Base-by-base conservation (phyloP, 106 monocot genomes). In the Dioscorea alata region DNA sequence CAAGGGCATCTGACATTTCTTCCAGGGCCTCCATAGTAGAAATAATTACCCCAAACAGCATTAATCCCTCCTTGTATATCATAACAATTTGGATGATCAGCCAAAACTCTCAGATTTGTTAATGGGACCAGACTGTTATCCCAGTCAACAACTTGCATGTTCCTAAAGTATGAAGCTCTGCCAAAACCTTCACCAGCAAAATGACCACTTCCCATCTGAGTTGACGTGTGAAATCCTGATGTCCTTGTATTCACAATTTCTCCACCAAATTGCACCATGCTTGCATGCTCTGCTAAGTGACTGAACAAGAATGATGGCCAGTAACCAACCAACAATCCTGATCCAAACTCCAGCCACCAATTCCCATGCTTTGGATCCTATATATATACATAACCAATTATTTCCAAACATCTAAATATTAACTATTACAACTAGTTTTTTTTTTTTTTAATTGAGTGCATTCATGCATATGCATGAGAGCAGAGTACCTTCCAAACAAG, bases 201-300 rank as follows among this genome's bases (percentile, higher is more conserved):
- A 60, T 87, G 96, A 13, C 96, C 96, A 42, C 92, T 92, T 18
- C 96, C 96, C 96, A 97, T 97, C 68, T 97, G 86, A 3, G 96
- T 97, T 0, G 69, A 72, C 7, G 96, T 89, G 76, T 97, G 96
- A 19, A 17, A 65, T 10, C 92, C 92, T 10, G 75, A 73, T 3
- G 86, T 60, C n/a, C 76, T 53, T 0, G 81, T 67, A 75, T 93
- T 86, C 7, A 93, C 89, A 5, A 93, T 69, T 77, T 93, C 93
- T 2, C 93, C 93, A 0, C 93, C 93, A 49, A 86, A 93, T 50
- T 93, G 89, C 53, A 93, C 84, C 93, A 89, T 93, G 74, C 64
- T 84, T 6, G 89, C 93, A 61, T 81, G 81, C 12, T 65, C 8
- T 0, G 70, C 72, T 21, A 93, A 51, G 73, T 82, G 89, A 32